phyloP scores from a whole-genome alignment of 805 yeast species.

The Danielia reshetovae region DNA sequence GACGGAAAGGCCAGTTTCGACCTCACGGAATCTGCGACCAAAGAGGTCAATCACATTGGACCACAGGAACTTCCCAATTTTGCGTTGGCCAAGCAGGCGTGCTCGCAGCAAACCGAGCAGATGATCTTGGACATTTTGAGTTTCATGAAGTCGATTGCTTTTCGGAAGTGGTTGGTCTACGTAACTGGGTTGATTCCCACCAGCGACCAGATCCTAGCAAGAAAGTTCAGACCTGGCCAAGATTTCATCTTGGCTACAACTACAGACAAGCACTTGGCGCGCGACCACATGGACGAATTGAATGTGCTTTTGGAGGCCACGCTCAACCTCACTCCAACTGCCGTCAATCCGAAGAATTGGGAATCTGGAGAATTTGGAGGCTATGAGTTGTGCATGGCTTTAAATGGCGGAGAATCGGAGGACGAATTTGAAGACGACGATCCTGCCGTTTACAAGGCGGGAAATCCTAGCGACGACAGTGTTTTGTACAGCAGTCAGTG shows the following conservation, averaged over 20 bases:
- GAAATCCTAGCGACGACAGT: slow-evolving; percentile 60
- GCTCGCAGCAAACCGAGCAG: slow-evolving; percentile 24
- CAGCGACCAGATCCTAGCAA: slow-evolving; percentile 63
- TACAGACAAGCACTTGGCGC: slow-evolving; percentile 35
- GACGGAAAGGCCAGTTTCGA: slow-evolving; percentile 53
- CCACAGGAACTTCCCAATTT: slow-evolving; percentile 59
- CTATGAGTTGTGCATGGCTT: slow-evolving; percentile 85
- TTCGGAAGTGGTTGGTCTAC: slow-evolving; percentile 62
- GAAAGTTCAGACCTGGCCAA: slow-evolving; percentile 92
- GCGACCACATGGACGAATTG: slow-evolving; percentile 31
- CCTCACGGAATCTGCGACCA: slow-evolving; percentile 31
- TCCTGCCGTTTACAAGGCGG: slow-evolving; percentile 73
- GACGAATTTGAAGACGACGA: slow-evolving; percentile 58
- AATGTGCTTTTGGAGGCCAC: slow-evolving; percentile 70
- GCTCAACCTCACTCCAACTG: slow-evolving; percentile 70
- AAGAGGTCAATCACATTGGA: slow-evolving; percentile 27
- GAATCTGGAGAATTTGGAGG: slow-evolving; percentile 90
- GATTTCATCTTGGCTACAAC: slow-evolving; percentile 90
- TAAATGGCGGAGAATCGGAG: slow-evolving; percentile 44
- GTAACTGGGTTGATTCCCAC: slow-evolving; percentile 62
- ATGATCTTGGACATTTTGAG: slow-evolving; percentile 51
- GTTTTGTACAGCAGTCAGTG: slow-evolving; percentile 80
- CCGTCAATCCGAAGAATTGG: slow-evolving; percentile 62
- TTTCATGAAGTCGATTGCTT: slow-evolving; percentile 58
- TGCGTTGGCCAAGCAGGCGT: slow-evolving; percentile 23